These are phyloP conservation scores for Multifurca ochricompacta DNA, from an alignment of 768 basidiomycete species.

Conservation along the genomic window DNA sequence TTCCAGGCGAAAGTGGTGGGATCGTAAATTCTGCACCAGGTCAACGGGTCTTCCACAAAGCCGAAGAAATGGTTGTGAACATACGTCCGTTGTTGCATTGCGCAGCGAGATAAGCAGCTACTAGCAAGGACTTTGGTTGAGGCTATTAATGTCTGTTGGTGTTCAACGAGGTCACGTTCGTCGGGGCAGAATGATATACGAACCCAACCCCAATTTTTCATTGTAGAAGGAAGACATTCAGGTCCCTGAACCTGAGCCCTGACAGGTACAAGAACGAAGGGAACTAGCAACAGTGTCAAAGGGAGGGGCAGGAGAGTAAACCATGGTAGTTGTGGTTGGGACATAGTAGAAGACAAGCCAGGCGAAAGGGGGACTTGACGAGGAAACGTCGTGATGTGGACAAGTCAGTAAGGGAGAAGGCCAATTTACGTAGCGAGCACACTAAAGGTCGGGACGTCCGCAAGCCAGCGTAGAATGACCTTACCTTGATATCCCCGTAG, in stretches of 20 bases:
- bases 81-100: not conserved
- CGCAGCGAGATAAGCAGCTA: slow-evolving; percentile 7
- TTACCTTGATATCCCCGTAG: too few species aligned
- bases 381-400: not conserved
- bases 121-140: slow-evolving; percentile 6
- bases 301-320: not conserved
- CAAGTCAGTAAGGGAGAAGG: not conserved
- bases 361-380: not conserved
- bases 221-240: not conserved
- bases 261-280: not conserved
- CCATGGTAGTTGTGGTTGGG: not conserved
- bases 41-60: not conserved
- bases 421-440: not conserved
- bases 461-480: too few species aligned
- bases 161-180: not conserved
- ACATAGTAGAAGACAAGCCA: not conserved
- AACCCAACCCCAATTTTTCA: not conserved
- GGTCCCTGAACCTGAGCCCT: slow-evolving; percentile 1
- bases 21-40: slow-evolving; percentile 2
- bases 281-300: not conserved
- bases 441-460: too few species aligned
- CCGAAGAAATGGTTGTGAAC: not conserved
- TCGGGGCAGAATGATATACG: not conserved
- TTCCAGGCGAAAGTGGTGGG: not conserved
- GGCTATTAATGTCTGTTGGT: slow-evolving; percentile 6